Evolutionary conservation across 2,329 filamentous ascomycete genomes (phyloP).

Genomic region (Cephalotrichum gorgonifer): DNA sequence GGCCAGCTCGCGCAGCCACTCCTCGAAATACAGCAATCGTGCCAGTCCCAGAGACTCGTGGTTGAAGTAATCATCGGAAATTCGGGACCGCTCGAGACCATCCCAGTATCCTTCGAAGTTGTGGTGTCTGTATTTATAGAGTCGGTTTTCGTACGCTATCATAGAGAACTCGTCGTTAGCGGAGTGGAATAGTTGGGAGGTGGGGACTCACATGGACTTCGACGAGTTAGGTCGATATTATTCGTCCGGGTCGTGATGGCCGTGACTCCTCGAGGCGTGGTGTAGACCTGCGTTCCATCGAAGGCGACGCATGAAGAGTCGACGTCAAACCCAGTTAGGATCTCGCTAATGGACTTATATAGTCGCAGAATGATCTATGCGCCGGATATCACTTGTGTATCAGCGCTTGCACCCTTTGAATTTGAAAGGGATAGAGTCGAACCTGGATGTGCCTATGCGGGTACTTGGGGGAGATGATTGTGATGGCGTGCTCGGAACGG

Average conservation of each 20-base stretch:
- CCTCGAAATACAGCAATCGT: slow-evolving; percentile 4
- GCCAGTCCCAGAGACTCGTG: neutral
- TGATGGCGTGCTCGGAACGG: slow-evolving; percentile 69
- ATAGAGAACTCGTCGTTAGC: too few relatives aligned
- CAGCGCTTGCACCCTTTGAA: neutral
- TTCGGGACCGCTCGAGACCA: slow-evolving; percentile 53
- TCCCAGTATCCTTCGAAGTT: slow-evolving; percentile 70
- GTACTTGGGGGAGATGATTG: slow-evolving; percentile 60
- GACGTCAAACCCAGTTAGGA: slow-evolving; percentile 70
- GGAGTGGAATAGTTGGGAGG: too few relatives aligned
- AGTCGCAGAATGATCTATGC: slow-evolving; percentile 62
- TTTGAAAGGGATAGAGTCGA: neutral
- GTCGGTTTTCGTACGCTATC: slow-evolving; percentile 60
- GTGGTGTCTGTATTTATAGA: slow-evolving; percentile 67
- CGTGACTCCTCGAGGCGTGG: slow-evolving; percentile 58
- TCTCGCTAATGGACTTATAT: slow-evolving; percentile 65
- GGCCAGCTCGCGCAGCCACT: neutral
- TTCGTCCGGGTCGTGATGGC: slow-evolving; percentile 68
- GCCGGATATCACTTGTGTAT: too few relatives aligned
- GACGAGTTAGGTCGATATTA: slow-evolving; percentile 59
- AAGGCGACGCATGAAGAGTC: slow-evolving; percentile 67
- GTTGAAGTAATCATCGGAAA: slow-evolving; percentile 33
- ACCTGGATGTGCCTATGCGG: slow-evolving; percentile 61
- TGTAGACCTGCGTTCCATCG: slow-evolving; percentile 62
- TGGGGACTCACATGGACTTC: slow-evolving; percentile 46